Conservation (phyloP, 768 basidiomycete species). For the Trametes cinnabarina region DNA sequence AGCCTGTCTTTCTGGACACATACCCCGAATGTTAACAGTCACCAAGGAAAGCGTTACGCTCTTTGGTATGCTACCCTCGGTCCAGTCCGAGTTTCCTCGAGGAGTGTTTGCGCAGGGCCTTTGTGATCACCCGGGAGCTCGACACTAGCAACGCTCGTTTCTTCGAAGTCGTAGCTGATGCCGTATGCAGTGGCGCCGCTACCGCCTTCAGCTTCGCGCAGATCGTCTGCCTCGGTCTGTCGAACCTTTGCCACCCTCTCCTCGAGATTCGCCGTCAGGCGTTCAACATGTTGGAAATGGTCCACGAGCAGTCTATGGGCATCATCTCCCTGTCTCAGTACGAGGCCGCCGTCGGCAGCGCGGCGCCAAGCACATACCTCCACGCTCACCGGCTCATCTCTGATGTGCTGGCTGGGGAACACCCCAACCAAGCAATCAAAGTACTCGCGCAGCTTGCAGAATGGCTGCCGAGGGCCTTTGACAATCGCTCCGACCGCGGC, state of each 20-base stretch:
- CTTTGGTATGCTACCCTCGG: slow-evolving; percentile 58
- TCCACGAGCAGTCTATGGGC: slow-evolving; percentile 68
- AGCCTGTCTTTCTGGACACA: background rate
- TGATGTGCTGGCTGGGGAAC: slow-evolving; percentile 75
- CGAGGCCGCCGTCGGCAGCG: slow-evolving; percentile 69
- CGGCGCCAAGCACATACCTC: slow-evolving; percentile 72
- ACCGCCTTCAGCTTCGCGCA: slow-evolving; percentile 69
- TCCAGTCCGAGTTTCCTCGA: slow-evolving; percentile 55
- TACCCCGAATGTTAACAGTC: slow-evolving; percentile 6
- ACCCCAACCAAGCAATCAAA: slow-evolving; percentile 58
- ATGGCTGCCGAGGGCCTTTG: slow-evolving; percentile 66
- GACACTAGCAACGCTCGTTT: slow-evolving; percentile 61
- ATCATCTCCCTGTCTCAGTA: slow-evolving; percentile 68
- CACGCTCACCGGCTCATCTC: slow-evolving; percentile 78
- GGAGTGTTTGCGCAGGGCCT: slow-evolving; percentile 67
- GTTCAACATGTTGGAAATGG: slow-evolving; percentile 71
- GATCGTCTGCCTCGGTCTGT: slow-evolving; percentile 70
- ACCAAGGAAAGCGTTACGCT: slow-evolving; percentile 70
- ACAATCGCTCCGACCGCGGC: slow-evolving; percentile 45
- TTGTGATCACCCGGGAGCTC: slow-evolving; percentile 53
- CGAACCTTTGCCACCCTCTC: slow-evolving; percentile 78
- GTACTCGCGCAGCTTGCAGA: slow-evolving; percentile 70
- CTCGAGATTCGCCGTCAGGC: slow-evolving; percentile 66
- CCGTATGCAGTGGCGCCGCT: slow-evolving; percentile 50
- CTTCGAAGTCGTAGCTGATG: slow-evolving; percentile 76